Evolutionary conservation across 164 flowering plant species (phyloP), one percentile per base, ranked within the genome.

Genomic region (Aristolochia contorta): DNA sequence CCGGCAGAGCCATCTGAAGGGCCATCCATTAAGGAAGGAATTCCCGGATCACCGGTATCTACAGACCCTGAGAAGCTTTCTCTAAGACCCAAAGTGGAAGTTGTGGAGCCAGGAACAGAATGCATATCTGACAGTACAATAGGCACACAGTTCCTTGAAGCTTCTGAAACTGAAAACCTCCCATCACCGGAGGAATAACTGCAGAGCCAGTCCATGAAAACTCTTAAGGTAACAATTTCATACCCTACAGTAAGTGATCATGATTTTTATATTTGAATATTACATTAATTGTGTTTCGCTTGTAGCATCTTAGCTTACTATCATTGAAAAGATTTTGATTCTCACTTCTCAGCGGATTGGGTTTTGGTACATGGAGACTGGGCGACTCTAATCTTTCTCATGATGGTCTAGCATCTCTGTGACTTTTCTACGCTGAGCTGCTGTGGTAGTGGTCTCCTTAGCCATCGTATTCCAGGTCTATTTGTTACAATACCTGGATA

Each of bases 321-420:
- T 81, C 81, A 78, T 78, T 65, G 59, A 64, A 66, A 48, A 67
- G 58, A 53, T 66, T 58, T 66, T 68, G 52, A 72, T 73, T 73
- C 56, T 47, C 19, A 41, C 41, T 73, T 82, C 77, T 81, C 89
- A 82, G 85, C 76, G 64, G 55, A 67, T 65, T 58, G 65, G 78
- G 68, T 62, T 80, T 37, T 10, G 43, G 9, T 37, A 1, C 43
- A 37, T 7, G 7, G 33, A 32, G 33, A 32, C 7, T 32, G 33
- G 7, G 33, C 33, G n/a, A 32, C 33, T 32, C 33, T 7, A 32
- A 3, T 32, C 3, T 32, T 3, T 37, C 12, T 37, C 43, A 0
- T 4, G 43, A 10, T 37, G 43, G 30, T 27, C 12, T 8, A 37
- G 43, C 12, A 37, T 37, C 12, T 37, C 7, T 37, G 43, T 37